A percentile compares a stretch with the other conserved stretches of the same genome.
Conservation (phyloP, 1,139 yeast species). For the Taphrina sp. region DNA sequence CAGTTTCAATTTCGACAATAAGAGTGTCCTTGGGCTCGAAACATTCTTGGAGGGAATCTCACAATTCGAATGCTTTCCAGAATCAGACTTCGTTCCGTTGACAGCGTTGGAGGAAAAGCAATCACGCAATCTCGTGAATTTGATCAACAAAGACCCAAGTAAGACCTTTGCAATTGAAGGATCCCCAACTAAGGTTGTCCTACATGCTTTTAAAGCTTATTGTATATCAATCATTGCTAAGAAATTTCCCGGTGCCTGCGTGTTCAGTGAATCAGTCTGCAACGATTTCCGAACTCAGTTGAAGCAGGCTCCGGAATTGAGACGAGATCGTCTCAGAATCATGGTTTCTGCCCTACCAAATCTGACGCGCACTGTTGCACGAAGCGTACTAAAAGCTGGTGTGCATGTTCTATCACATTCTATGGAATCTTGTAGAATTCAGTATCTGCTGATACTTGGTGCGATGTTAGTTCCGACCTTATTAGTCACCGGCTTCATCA, state of each 20-base stretch:
- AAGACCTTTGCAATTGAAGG: constrained; percentile 32
- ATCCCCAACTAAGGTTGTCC: constrained; percentile 31
- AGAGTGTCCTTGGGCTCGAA: constrained; percentile 7
- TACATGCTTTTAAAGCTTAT: constrained; percentile 26
- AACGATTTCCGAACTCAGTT: neutral
- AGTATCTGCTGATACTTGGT: neutral
- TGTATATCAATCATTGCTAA: constrained; percentile 6
- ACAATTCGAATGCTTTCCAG: constrained; percentile 23
- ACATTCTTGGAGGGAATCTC: constrained; percentile 10
- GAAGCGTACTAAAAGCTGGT: constrained; percentile 2
- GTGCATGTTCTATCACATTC: constrained; percentile 2
- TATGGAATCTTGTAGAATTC: constrained; percentile 2
- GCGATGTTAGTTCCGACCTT: constrained; percentile 10
- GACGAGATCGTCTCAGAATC: neutral
- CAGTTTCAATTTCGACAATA: constrained; percentile 11
- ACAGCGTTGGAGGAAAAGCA: constrained; percentile 9
- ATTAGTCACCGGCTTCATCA: constrained; percentile 7
- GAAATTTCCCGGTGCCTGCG: constrained; percentile 7
- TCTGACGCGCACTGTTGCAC: neutral
- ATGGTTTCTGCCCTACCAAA: constrained; percentile 5
- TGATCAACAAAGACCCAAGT: constrained; percentile 29
- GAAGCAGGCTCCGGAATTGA: neutral
- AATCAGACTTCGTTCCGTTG: constrained; percentile 7
- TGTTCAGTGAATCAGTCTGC: constrained; percentile 10
- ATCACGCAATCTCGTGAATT: neutral